These are phyloP conservation scores for Hibiscus mutabilis DNA, from an alignment of 345 rosid genomes.

Conservation along the genomic window DNA sequence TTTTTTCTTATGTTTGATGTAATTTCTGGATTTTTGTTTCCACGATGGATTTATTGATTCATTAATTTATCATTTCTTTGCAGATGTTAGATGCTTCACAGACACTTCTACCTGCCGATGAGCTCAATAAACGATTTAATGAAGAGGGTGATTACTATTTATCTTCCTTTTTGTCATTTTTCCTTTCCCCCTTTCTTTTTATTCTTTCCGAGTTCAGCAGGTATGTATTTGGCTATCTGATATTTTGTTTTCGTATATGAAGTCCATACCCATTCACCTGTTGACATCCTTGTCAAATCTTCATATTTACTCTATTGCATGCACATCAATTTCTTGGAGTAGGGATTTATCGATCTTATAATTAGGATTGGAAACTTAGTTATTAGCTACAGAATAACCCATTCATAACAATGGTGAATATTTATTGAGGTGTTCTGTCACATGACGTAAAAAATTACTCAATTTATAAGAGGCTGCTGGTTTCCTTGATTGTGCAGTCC, in stretches of 20 bases:
- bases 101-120: constrained; percentile 67
- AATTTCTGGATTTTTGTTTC: background rate
- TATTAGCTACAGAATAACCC: no score
- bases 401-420: background rate
- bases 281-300: background rate
- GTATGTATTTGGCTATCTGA: background rate
- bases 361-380: no score
- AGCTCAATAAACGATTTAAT: constrained; percentile 74
- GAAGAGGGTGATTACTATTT: constrained; percentile 53
- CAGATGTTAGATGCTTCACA: constrained; percentile 86
- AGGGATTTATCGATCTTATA: background rate
- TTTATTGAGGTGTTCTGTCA: background rate
- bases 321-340: background rate
- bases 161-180: constrained; percentile 5
- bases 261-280: background rate
- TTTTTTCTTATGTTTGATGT: background rate
- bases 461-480: background rate
- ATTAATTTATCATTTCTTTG: constrained; percentile 22
- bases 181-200: background rate
- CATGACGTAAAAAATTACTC: background rate
- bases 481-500: no score
- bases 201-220: background rate
- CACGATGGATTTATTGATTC: background rate
- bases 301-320: background rate
- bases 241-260: background rate